phyloP scores from a whole-genome alignment of 768 basidiomycete genomes.

The Boletus subcaerulescens region DNA sequence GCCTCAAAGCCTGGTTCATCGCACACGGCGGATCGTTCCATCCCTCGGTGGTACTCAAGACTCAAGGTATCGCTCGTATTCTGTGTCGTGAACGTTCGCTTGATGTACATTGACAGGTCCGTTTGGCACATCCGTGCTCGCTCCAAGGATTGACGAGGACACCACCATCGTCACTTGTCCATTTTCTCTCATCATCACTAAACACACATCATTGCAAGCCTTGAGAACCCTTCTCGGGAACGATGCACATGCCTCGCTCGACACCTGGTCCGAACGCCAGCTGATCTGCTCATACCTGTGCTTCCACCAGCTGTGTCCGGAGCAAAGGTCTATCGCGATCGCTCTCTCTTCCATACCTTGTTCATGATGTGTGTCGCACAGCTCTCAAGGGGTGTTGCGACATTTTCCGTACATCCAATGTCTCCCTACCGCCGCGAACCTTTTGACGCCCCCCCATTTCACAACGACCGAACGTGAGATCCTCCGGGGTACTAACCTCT shows the following conservation, averaged over 20 bases:
- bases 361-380: slow-evolving; percentile 4
- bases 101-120: slow-evolving; percentile 29
- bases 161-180: slow-evolving; percentile 64
- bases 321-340: slow-evolving; percentile 31
- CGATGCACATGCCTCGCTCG: slow-evolving; percentile 17
- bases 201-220: slow-evolving; percentile 42
- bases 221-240: slow-evolving; percentile 40
- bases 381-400: slow-evolving; percentile 9
- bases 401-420: slow-evolving; percentile 66
- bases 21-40: slow-evolving; percentile 52
- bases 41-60: slow-evolving; percentile 37
- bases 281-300: slow-evolving; percentile 65
- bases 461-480: slow-evolving; percentile 55
- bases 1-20: slow-evolving; percentile 51
- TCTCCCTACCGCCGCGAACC: slow-evolving; percentile 53
- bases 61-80: slow-evolving; percentile 40
- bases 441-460: slow-evolving; percentile 78
- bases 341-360: neutral
- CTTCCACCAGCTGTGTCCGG: slow-evolving; percentile 55
- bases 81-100: neutral
- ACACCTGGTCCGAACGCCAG: slow-evolving; percentile 61
- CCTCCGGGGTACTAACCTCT: slow-evolving; percentile 77
- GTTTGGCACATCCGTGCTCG: slow-evolving; percentile 50
- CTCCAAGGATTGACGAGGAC: slow-evolving; percentile 48
- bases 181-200: slow-evolving; percentile 61